Evolutionary conservation across 805 yeast species (phyloP), one percentile per base, ranked within the genome.

Genomic region (Wickerhamomyces silvicola): DNA sequence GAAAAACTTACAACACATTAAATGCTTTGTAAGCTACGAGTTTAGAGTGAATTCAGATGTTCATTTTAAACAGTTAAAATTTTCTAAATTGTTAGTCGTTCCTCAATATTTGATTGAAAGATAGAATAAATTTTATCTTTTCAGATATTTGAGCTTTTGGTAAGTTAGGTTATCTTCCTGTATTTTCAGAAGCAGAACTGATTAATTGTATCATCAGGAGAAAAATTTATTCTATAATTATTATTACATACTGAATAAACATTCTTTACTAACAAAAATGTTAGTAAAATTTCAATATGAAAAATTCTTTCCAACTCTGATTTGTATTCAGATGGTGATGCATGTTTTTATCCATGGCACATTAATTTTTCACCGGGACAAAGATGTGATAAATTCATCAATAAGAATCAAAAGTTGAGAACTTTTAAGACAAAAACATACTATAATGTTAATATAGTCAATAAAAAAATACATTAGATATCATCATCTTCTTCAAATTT

Each of bases 301-400:
- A 34, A 31, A 35, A 35, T n/a, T n/a, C n/a, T n/a, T n/a, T n/a
- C n/a, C n/a, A n/a, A n/a, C n/a, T n/a, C n/a, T n/a, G n/a, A n/a
- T n/a, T n/a, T n/a, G n/a, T n/a, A 47, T 54, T 84, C 95, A 85
- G 95, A 81, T 85, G 95, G 95, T 85, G 94, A 85, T 85, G 95
- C 95, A 85, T 85, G 95, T 75, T 62, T 42, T 65, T 64, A 73
- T 78, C 83, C 82, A 63, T 62, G 81, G 92, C 79, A 78, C 92
- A 83, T 70, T 68, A 57, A 60, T 54, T 43, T 33, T 48, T 70
- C 75, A 60, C 75, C 74, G 70, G 66, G 66, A 60, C 41, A 43
- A 42, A 41, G 37, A 32, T 32, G 34, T 42, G 32, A 28, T 36
- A 30, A 38, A 38, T 24, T 47, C 47, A 42, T 48, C 53, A 48